These are phyloP conservation scores for Elsinoe fawcettii DNA, from an alignment of 2,329 filamentous ascomycete species.

Conservation along the genomic window DNA sequence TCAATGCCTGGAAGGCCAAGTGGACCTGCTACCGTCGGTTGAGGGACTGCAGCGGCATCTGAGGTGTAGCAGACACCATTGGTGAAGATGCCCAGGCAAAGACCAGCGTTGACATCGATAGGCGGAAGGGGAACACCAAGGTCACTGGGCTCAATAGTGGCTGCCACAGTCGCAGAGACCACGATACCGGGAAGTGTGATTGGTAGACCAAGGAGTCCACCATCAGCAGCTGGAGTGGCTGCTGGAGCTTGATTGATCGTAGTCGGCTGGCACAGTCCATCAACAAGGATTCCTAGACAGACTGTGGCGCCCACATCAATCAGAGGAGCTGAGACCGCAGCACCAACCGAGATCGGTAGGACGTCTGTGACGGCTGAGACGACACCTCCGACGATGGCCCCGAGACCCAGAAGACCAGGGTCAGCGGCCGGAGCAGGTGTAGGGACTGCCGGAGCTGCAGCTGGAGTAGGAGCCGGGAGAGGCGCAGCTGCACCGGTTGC, in stretches of 20 bases:
- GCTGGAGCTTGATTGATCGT: background rate
- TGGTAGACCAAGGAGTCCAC: conserved; percentile 1
- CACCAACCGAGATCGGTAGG: background rate
- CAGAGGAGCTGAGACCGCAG: conserved; percentile 4
- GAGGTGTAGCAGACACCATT: conserved; percentile 14
- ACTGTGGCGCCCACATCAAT: conserved; percentile 9
- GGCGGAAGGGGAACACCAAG: conserved; percentile 7
- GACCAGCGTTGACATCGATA: conserved; percentile 10
- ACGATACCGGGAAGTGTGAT: background rate
- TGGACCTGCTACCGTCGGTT: conserved; percentile 7
- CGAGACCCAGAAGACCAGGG: conserved; percentile 10
- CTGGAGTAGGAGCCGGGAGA: conserved; percentile 49
- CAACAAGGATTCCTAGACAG: conserved; percentile 11
- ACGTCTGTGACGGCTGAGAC: conserved; percentile 4
- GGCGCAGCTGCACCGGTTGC: conserved; percentile 60
- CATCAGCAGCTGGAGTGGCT: background rate
- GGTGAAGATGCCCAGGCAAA: conserved; percentile 14
- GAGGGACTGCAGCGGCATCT: conserved; percentile 9
- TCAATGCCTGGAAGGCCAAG: conserved; percentile 11
- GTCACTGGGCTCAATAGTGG: background rate
- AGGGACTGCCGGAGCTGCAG: background rate
- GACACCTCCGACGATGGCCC: background rate
- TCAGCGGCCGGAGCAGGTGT: conserved; percentile 1
- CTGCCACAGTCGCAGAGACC: conserved; percentile 3
- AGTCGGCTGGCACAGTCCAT: conserved; percentile 7